Base-by-base conservation (phyloP, 805 yeast genomes). In the Candida caryicola region DNA sequence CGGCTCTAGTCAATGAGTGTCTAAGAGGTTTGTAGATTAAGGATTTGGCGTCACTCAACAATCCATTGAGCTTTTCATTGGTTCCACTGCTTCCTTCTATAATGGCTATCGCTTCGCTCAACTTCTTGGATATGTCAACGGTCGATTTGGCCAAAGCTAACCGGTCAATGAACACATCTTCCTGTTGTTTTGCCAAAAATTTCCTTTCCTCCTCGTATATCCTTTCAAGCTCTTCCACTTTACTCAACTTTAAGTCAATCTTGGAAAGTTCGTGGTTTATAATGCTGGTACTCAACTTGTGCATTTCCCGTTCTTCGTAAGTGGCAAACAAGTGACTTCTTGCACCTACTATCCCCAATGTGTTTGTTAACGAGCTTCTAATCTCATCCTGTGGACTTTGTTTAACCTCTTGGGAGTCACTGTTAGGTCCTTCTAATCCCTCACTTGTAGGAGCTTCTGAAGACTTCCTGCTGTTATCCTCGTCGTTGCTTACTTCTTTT, bases 301-400 rank as follows among this genome's bases (percentile, higher is more conserved):
- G 73, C 81, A 81, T 78, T 54, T 83, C 88, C 43, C 89, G 69
- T 53, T 87, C 96, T 58, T 86, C 95, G 54, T 77, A 81, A 4
- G 81, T 77, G 4, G 91, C 86, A 61, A 87, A 84, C 15, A 85
- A 73, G 54, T 85, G 88, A 17, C 93, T 74, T 44, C 93, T 75
- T 1, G 88, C 81, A 3, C 93, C 95, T 27, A 85, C 64, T 8
- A 85, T 66, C 3, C 95, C 90, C 40, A 90, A 66, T 1, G 93
- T 81, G n/a, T 80, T 64, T 5, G 77, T 66, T 0, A 85, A 77
- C 2, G 85, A 85, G 39, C 82, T 84, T 51, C 76, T 71, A 14
- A 79, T 54, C 3, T 19, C 10, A 4, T 23, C 27, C 6, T 14
- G 17, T 16, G 26, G 27, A 10, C 13, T 13, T 8, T 23, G 39